A percentile compares a stretch with the other conserved stretches of the same genome.
phyloP scores from a whole-genome alignment of 1,139 yeast species.

The Pichia sp. region DNA sequence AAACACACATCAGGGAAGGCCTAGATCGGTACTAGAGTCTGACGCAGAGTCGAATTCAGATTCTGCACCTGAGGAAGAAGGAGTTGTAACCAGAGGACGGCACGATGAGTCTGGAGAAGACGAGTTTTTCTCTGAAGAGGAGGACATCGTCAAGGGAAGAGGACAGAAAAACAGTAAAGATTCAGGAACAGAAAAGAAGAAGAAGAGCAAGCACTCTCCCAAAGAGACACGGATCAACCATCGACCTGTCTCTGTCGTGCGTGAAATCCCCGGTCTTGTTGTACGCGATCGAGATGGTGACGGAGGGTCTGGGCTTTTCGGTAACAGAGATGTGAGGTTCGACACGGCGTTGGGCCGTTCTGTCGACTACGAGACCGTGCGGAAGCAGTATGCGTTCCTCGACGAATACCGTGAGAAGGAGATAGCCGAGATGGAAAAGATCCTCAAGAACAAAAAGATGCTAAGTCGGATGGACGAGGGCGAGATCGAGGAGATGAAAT shows the following conservation, averaged over 20 bases:
- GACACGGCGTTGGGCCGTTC: slow-evolving; percentile 88
- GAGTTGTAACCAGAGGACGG: slow-evolving; percentile 6
- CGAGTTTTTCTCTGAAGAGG: slow-evolving; percentile 5
- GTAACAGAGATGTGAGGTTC: slow-evolving; percentile 70
- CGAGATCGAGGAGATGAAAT: slow-evolving; percentile 54
- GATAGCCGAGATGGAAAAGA: slow-evolving; percentile 52
- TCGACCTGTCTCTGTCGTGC: slow-evolving; percentile 59
- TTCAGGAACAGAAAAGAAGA: slow-evolving; percentile 15
- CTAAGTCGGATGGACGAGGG: slow-evolving; percentile 39
- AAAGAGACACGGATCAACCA: slow-evolving; percentile 61
- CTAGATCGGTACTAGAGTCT: background rate
- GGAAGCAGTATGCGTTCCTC: slow-evolving; percentile 77
- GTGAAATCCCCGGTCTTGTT: slow-evolving; percentile 69
- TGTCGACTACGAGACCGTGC: slow-evolving; percentile 51
- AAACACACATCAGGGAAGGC: background rate
- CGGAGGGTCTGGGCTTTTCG: slow-evolving; percentile 37
- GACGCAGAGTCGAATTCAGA: slow-evolving; percentile 17
- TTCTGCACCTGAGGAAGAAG: slow-evolving; percentile 22
- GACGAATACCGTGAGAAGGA: slow-evolving; percentile 82
- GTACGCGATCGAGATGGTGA: slow-evolving; percentile 32
- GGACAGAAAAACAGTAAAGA: slow-evolving; percentile 8
- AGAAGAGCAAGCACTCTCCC: slow-evolving; percentile 69
- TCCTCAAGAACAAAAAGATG: slow-evolving; percentile 56
- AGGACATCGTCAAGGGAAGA: slow-evolving; percentile 10
- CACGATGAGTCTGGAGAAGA: slow-evolving; percentile 28